phyloP scores from a whole-genome alignment of 306 rosid genomes.

The Mimosa bimucronata region DNA sequence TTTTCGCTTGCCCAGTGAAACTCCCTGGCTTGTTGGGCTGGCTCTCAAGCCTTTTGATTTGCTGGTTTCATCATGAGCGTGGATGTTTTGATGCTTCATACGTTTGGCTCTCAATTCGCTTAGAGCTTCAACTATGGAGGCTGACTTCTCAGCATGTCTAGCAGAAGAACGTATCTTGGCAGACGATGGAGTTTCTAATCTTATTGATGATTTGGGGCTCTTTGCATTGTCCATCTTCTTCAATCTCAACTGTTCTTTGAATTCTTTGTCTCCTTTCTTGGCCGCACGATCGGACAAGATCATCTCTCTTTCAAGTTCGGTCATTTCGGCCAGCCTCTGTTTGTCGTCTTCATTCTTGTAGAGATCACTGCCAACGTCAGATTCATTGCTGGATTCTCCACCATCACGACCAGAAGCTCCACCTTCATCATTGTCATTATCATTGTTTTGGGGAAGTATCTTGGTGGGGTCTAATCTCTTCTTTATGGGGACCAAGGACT shows the following conservation, averaged over 20 bases:
- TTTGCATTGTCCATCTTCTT: constrained; percentile 50
- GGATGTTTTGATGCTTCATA: constrained; percentile 51
- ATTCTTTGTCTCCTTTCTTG: constrained; percentile 54
- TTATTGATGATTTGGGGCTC: constrained; percentile 28
- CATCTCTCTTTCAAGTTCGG: constrained; percentile 73
- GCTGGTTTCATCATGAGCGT: constrained; percentile 29
- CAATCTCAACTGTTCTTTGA: constrained; percentile 50
- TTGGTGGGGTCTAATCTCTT: constrained; percentile 51
- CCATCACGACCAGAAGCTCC: constrained; percentile 30
- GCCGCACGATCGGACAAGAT: constrained; percentile 60
- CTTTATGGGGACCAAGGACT: constrained; percentile 59
- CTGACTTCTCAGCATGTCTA: constrained; percentile 55
- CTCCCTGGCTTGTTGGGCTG: constrained; percentile 34
- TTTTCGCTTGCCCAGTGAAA: constrained; percentile 32
- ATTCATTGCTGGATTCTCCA: constrained; percentile 53
- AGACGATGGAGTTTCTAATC: constrained; percentile 39
- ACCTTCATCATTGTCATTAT: not conserved
- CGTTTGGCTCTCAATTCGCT: constrained; percentile 59
- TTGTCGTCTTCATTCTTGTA: constrained; percentile 66
- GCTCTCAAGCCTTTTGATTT: constrained; percentile 22
- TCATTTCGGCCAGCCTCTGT: constrained; percentile 58
- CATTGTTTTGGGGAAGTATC: constrained; percentile 8
- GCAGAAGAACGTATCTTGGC: constrained; percentile 58
- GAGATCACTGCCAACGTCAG: constrained; percentile 63
- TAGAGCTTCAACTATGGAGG: constrained; percentile 51